phyloP scores from a whole-genome alignment of 257 asterid genomes.

The Cordia subcordata region DNA sequence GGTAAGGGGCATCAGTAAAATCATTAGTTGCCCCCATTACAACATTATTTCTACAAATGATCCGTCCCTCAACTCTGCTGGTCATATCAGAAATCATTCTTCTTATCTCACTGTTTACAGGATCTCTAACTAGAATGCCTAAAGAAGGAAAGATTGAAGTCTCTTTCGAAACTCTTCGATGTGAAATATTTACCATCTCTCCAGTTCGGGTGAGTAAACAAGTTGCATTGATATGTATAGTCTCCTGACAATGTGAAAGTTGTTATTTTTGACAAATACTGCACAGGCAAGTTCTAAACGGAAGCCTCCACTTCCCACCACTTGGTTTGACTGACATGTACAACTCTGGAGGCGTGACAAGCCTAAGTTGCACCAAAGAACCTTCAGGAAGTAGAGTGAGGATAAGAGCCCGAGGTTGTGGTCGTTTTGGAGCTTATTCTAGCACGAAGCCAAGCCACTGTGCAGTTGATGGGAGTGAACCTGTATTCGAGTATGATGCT shows the following conservation, averaged over 20 bases:
- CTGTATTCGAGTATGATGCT: conserved; percentile 31
- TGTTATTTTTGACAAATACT: background rate
- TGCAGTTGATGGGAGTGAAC: conserved; percentile 36
- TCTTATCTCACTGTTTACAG: conserved; percentile 5
- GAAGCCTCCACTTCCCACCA: conserved; percentile 31
- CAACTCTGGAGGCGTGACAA: conserved; percentile 52
- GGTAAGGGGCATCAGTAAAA: too few species aligned
- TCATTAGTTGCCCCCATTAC: too few species aligned
- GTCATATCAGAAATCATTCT: too few species aligned
- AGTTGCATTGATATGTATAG: background rate
- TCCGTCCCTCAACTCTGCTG: too few species aligned
- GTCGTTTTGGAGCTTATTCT: conserved; percentile 68
- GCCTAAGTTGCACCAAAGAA: conserved; percentile 4
- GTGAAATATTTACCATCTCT: conserved; percentile 54
- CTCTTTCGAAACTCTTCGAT: conserved; percentile 29
- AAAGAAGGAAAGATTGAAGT: conserved; percentile 28
- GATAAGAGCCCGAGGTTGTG: conserved; percentile 45
- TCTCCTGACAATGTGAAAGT: too few species aligned
- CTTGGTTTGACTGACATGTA: conserved; percentile 49
- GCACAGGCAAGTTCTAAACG: conserved; percentile 20
- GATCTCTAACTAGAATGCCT: conserved; percentile 36
- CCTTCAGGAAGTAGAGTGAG: conserved; percentile 16
- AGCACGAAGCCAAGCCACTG: conserved; percentile 46
- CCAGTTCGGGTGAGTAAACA: conserved; percentile 38
- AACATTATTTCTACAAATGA: too few species aligned